phyloP scores from a whole-genome alignment of 1,139 yeast species.

The Petasospora fabianii region DNA sequence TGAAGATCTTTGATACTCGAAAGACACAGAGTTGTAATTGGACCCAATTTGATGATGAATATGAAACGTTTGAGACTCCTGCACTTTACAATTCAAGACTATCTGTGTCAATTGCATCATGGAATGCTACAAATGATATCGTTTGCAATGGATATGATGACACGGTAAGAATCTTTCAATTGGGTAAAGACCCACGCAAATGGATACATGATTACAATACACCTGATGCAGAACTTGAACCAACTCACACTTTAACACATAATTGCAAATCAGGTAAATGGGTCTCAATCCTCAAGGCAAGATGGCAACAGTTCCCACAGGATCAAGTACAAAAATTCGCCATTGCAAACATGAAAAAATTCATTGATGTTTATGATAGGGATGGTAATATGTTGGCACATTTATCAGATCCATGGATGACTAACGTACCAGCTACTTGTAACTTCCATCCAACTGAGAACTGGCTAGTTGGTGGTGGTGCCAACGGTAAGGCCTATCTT shows the following conservation, averaged over 20 bases:
- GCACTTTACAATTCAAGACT: conserved; percentile 71
- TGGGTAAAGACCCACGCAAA: conserved; percentile 23
- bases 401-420: conserved; percentile 53
- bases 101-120: conserved; percentile 82
- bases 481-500: conserved; percentile 85
- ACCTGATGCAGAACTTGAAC: conserved; percentile 37
- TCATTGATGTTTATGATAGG: conserved; percentile 74
- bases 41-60: conserved; percentile 40
- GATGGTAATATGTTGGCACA: conserved; percentile 78
- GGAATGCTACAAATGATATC: conserved; percentile 71
- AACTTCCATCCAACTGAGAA: conserved; percentile 79
- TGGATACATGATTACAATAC: conserved; percentile 29
- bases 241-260: conserved; percentile 65
- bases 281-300: conserved; percentile 87
- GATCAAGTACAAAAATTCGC: conserved; percentile 76
- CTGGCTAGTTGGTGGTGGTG: conserved; percentile 92
- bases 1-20: conserved; percentile 85
- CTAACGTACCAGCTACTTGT: conserved; percentile 84
- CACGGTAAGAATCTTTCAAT: conserved; percentile 59
- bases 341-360: conserved; percentile 90
- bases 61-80: conserved; percentile 46
- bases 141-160: conserved; percentile 95
- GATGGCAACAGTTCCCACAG: conserved; percentile 70
- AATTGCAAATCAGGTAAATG: conserved; percentile 96
- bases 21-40: conserved; percentile 42